Evolutionary conservation across 164 flowering plant species (phyloP), one percentile per base, ranked within the genome.

Genomic region (Annona squamosa): DNA sequence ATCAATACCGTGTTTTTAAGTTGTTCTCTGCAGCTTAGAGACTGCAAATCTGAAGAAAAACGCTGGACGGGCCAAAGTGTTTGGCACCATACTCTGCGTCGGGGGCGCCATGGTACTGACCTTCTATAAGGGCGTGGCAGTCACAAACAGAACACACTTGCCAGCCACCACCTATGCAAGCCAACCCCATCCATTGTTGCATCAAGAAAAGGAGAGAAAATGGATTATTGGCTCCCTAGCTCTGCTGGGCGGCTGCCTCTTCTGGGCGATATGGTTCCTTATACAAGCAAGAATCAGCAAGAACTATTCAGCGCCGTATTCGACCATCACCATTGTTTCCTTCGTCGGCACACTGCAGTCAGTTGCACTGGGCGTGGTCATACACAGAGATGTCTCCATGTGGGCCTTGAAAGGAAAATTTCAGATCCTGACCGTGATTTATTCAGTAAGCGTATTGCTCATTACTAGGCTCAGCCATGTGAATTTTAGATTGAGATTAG

Each of bases 251-350:
- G 92, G 92, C 65, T 77, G 82, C 65, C 26, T 89, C 48, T 71
- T 81, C 37, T 94, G 97, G 98, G 85, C 97, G 71, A 86, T 91
- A 3, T 94, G 98, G 98, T 94, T 89, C 72, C 79, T 89, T 18
- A 13, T 92, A 19, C 97, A 94, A 76, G 70, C 89, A 4, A 84
- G 75, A 63, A 82, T 92, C 12, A 74, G 88, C 73, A 83, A 85
- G 79, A 76, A 48, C 48, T 94, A 80, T 69, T 94, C 97, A 0
- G 85, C 76, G 63, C 87, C 76, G 67, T 94, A 92, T 65, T 82
- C 97, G 2, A 90, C 89, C 85, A 94, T 91, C 4, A 83, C 90
- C 41, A 74, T 92, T 56, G 81, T 89, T 85, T 79, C 85, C 72
- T 86, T 84, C 75, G 82, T 94, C 44, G 81, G 93, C 46, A 84